Percentiles rank a stretch among this genome's conserved stretches.
Evolutionary conservation across 2,329 filamentous ascomycete species (phyloP).

Genomic region (Fonsecaea nubica): DNA sequence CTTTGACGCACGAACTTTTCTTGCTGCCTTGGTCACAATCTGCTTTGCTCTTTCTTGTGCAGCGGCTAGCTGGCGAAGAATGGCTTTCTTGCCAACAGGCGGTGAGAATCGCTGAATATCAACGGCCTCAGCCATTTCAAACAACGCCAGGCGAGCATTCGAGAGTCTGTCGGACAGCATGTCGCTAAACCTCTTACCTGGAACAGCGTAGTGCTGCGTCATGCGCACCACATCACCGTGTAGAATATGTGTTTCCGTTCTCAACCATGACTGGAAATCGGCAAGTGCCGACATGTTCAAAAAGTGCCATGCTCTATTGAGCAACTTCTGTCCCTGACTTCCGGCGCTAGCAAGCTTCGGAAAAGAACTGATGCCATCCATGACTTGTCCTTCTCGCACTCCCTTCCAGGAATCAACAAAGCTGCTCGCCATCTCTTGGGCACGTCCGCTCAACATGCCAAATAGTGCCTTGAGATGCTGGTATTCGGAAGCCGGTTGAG

Average conservation of each 20-base stretch:
- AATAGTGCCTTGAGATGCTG: conserved; percentile 53
- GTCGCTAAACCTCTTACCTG: conserved; percentile 6
- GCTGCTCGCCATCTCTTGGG: conserved; percentile 32
- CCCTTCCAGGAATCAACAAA: conserved; percentile 1
- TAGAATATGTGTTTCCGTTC: not conserved
- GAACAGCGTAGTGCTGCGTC: not conserved
- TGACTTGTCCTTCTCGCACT: not conserved
- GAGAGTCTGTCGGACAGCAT: conserved; percentile 9
- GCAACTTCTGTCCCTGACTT: not conserved
- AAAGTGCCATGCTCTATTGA: not conserved
- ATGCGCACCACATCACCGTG: conserved; percentile 6
- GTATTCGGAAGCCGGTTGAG: conserved; percentile 56
- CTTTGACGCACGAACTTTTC: conserved; percentile 11
- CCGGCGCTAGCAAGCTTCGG: not conserved
- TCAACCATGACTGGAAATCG: not conserved
- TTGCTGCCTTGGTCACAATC: conserved; percentile 27
- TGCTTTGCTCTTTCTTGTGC: conserved; percentile 31
- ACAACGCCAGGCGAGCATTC: conserved; percentile 5
- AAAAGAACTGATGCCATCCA: not conserved
- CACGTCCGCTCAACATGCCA: conserved; percentile 45
- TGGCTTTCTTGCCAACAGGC: not conserved
- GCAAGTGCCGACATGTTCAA: not conserved
- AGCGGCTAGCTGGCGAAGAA: conserved; percentile 25
- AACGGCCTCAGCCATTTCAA: conserved; percentile 1
- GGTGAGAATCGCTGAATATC: not conserved